Evolutionary conservation across 208 protist genomes (phyloP).

Genomic region (Trichomonas gallinae): DNA sequence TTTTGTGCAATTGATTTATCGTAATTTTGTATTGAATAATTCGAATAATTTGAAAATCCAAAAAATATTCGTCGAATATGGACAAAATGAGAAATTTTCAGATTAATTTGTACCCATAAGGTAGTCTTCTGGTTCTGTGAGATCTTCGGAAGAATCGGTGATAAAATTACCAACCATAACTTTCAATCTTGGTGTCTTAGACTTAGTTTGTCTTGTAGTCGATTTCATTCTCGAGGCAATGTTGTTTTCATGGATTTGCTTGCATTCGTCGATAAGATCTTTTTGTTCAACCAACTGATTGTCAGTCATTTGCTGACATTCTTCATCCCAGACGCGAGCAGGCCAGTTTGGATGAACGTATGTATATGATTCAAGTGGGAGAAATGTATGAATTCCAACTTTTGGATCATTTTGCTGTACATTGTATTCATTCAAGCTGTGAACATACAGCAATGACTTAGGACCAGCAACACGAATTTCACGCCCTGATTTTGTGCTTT

Average conservation of each 20-base stretch:
- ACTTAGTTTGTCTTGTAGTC: background rate
- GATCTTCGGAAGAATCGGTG: background rate
- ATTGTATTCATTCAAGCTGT: background rate
- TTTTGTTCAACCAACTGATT: background rate
- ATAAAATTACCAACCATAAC: background rate
- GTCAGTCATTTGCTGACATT: background rate
- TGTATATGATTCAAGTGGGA: background rate
- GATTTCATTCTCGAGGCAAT: background rate
- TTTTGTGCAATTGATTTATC: no score
- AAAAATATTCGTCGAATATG: no score
- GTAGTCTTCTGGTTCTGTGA: background rate
- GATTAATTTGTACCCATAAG: background rate
- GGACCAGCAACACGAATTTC: background rate
- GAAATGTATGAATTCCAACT: background rate
- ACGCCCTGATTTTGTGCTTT: background rate
- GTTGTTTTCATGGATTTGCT: background rate
- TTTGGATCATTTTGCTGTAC: background rate
- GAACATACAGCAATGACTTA: background rate
- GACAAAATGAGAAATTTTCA: no score
- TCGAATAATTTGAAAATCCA: no score
- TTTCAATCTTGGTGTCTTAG: background rate
- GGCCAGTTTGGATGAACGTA: background rate
- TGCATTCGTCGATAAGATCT: background rate
- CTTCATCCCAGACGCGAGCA: background rate
- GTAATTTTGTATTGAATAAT: no score